Evolutionary conservation across 2,329 filamentous ascomycete genomes (phyloP).

Genomic region (Beauveria australis): DNA sequence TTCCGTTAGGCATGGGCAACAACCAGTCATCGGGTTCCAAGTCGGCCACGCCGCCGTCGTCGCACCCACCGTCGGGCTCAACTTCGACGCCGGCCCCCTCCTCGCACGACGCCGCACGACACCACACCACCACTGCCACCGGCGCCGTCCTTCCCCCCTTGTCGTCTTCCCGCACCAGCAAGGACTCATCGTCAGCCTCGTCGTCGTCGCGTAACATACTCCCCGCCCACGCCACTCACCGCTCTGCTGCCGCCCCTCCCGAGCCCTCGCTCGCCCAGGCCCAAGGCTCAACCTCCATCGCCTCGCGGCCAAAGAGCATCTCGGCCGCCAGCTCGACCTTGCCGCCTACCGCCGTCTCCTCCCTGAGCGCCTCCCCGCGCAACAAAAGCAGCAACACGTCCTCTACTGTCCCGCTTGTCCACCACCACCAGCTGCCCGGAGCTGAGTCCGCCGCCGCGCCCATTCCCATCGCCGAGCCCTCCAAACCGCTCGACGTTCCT

Average conservation of each 20-base stretch:
- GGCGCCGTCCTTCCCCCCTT: background rate
- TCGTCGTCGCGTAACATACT: conserved; percentile 39
- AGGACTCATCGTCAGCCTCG: conserved; percentile 24
- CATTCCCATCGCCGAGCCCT: conserved; percentile 26
- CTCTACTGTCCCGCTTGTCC: conserved; percentile 19
- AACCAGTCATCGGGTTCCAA: conserved; percentile 31
- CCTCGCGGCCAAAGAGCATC: conserved; percentile 33
- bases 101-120: background rate
- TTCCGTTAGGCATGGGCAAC: conserved; percentile 25
- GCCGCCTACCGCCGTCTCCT: conserved; percentile 41
- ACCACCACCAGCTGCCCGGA: conserved; percentile 33
- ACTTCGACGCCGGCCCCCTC: conserved; percentile 8
- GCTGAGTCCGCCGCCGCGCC: conserved; percentile 35
- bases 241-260: conserved; percentile 51
- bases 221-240: conserved; percentile 45
- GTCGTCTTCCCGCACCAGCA: conserved; percentile 8
- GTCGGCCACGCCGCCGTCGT: conserved; percentile 22
- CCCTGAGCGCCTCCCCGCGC: conserved; percentile 39
- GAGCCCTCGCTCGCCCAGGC: conserved; percentile 55
- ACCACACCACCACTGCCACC: background rate
- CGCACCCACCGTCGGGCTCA: conserved; percentile 14
- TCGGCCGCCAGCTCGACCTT: conserved; percentile 18
- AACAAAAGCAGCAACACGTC: conserved; percentile 21
- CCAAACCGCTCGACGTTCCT: conserved; percentile 53
- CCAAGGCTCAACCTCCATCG: conserved; percentile 44